A percentile compares a stretch with the other conserved stretches of the same genome.
Evolutionary conservation across 2,329 filamentous ascomycete genomes (phyloP).

Genomic region (Clonostachys byssicola): DNA sequence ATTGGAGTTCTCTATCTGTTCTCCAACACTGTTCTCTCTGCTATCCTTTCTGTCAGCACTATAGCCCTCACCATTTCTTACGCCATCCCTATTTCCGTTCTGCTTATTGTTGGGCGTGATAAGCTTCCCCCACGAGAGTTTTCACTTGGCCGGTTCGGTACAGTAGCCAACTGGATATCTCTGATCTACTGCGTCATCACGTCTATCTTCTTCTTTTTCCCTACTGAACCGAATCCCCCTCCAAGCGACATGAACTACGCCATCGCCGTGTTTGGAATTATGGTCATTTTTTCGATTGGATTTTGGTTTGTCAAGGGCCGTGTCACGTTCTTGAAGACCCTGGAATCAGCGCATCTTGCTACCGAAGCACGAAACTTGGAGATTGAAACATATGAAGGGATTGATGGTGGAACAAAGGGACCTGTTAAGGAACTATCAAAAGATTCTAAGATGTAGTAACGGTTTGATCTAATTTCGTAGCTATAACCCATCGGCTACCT

Average conservation of each 20-base stretch:
- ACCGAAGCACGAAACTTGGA: neutral
- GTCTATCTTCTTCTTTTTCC: slow-evolving; percentile 53
- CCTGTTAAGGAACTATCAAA: no score
- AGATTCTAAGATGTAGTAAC: no score
- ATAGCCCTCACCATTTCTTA: slow-evolving; percentile 49
- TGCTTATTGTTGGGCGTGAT: slow-evolving; percentile 46
- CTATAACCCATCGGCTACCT: no score
- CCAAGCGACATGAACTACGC: slow-evolving; percentile 52
- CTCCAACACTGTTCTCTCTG: slow-evolving; percentile 45
- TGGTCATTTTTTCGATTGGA: slow-evolving; percentile 41
- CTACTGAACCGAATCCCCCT: slow-evolving; percentile 34
- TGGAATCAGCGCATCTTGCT: neutral
- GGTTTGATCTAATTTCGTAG: no score
- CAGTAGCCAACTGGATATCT: slow-evolving; percentile 40
- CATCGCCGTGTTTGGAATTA: slow-evolving; percentile 51
- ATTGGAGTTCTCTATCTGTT: slow-evolving; percentile 54
- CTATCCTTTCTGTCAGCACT: slow-evolving; percentile 50
- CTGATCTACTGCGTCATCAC: slow-evolving; percentile 46
- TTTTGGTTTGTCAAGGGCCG: slow-evolving; percentile 48
- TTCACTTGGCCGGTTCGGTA: slow-evolving; percentile 36
- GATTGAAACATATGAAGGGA: neutral
- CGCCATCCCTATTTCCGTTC: slow-evolving; percentile 40
- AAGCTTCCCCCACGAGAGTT: slow-evolving; percentile 42
- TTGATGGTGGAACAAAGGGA: neutral
- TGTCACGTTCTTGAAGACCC: slow-evolving; percentile 16